Conservation (phyloP, 192 early-diverging fungal genomes). For the Phlyctochytrium arcticum region DNA sequence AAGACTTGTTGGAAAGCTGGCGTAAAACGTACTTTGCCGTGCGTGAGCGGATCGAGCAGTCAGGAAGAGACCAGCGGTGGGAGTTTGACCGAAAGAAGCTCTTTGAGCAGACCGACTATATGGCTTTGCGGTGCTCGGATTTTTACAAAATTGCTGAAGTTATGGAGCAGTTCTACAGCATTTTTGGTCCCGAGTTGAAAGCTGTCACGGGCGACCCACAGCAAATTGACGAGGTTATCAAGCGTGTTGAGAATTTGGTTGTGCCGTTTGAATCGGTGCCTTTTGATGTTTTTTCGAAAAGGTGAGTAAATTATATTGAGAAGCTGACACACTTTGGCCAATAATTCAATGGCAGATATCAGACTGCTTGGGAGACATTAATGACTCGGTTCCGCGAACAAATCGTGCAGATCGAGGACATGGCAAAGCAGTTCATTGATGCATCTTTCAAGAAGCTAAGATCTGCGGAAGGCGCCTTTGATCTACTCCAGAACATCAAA, state of each 20-base stretch:
- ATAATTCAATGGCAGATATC: constrained; percentile 35
- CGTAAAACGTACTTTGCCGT: constrained; percentile 59
- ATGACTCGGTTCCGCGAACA: constrained; percentile 64
- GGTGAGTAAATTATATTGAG: constrained; percentile 35
- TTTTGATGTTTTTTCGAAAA: constrained; percentile 60
- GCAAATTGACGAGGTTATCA: constrained; percentile 65
- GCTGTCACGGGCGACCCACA: constrained; percentile 65
- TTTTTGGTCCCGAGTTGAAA: constrained; percentile 63
- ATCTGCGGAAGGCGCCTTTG: constrained; percentile 62
- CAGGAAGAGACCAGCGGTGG: constrained; percentile 63
- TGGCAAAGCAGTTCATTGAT: constrained; percentile 67
- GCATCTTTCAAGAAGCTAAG: constrained; percentile 60
- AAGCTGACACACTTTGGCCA: no score
- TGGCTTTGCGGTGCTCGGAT: constrained; percentile 57
- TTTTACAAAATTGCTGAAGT: constrained; percentile 61
- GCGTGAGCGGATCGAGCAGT: constrained; percentile 58
- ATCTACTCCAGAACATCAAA: constrained; percentile 63
- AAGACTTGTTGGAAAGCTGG: constrained; percentile 55
- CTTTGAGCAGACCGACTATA: constrained; percentile 66
- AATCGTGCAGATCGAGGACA: constrained; percentile 62
- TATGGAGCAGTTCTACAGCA: constrained; percentile 65
- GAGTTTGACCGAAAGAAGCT: constrained; percentile 65
- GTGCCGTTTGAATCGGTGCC: constrained; percentile 56
- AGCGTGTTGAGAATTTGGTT: constrained; percentile 56
- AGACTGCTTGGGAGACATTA: constrained; percentile 53